phyloP scores from a whole-genome alignment of 352 stramenopile species.

The Pythium folliculosum region DNA sequence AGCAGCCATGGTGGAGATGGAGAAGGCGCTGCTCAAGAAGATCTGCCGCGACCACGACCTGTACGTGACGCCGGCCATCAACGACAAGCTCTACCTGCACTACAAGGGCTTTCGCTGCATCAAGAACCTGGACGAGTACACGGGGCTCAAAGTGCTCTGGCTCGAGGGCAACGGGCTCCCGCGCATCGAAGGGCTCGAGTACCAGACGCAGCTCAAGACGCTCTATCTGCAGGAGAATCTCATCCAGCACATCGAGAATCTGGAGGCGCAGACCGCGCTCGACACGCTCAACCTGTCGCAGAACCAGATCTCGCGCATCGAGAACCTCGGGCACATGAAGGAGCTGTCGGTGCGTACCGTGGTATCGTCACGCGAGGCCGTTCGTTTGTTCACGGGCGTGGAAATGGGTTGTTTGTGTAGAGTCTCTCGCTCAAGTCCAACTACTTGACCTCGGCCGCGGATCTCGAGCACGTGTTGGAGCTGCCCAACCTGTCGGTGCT shows the following conservation, averaged over 20 bases:
- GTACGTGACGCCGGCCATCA: constrained; percentile 92
- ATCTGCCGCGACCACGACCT: constrained; percentile 90
- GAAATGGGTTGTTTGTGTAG: constrained; percentile 24
- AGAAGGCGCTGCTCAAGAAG: constrained; percentile 85
- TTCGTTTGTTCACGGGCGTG: background rate
- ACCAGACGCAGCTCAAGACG: constrained; percentile 85
- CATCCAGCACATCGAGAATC: constrained; percentile 91
- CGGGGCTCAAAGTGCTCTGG: constrained; percentile 92
- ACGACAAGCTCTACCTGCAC: constrained; percentile 96
- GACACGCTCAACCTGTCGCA: constrained; percentile 84
- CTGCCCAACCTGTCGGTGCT: constrained; percentile 70
- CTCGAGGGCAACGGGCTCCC: constrained; percentile 93
- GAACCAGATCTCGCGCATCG: constrained; percentile 78
- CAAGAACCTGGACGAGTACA: constrained; percentile 95
- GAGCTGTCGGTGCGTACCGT: constrained; percentile 49
- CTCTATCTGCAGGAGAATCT: constrained; percentile 96
- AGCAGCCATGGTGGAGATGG: constrained; percentile 82
- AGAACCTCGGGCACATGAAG: constrained; percentile 76
- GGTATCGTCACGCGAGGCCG: background rate
- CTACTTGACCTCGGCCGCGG: constrained; percentile 58
- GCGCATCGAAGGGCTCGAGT: constrained; percentile 89
- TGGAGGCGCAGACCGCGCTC: constrained; percentile 55
- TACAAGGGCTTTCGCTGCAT: constrained; percentile 95
- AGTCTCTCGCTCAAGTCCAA: constrained; percentile 80
- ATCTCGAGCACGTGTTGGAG: constrained; percentile 65